A percentile compares a stretch with the other conserved stretches of the same genome.
Evolutionary conservation across 805 yeast species (phyloP).

Genomic region (Metschnikowia similis): DNA sequence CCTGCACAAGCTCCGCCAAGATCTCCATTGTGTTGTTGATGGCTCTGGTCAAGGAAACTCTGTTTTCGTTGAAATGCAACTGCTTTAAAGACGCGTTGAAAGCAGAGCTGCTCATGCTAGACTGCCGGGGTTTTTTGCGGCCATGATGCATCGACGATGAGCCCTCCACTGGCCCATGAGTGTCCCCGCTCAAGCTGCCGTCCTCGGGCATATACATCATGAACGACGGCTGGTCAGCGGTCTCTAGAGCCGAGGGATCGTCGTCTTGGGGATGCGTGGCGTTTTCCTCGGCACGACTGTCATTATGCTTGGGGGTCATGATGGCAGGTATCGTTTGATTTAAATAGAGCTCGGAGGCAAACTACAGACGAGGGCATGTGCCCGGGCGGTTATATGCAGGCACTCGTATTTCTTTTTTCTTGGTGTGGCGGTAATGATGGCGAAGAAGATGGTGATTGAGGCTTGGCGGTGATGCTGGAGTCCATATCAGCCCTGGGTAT

Average conservation of each 20-base stretch:
- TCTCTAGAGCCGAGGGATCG: conserved; percentile 10
- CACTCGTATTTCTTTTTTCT: background rate
- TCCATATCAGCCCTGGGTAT: no score
- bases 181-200: conserved; percentile 25
- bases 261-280: conserved; percentile 6
- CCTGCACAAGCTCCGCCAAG: conserved; percentile 47
- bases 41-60: conserved; percentile 58
- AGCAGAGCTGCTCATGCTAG: conserved; percentile 21
- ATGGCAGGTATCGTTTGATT: background rate
- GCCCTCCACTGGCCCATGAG: conserved; percentile 30
- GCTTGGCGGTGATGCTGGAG: no score
- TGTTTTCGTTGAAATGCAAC: conserved; percentile 69
- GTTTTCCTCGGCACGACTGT: conserved; percentile 1
- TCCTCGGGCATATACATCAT: conserved; percentile 32
- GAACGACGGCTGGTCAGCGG: conserved; percentile 14
- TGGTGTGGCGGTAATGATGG: no score
- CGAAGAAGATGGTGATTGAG: no score
- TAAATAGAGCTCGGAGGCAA: conserved; percentile 7
- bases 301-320: conserved; percentile 4
- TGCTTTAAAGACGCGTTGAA: conserved; percentile 62
- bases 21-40: conserved; percentile 51
- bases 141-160: conserved; percentile 13
- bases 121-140: conserved; percentile 9
- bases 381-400: no score
- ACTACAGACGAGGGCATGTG: background rate